Conservation (phyloP, 805 yeast genomes). For the Komagataella kurtzmanii region DNA sequence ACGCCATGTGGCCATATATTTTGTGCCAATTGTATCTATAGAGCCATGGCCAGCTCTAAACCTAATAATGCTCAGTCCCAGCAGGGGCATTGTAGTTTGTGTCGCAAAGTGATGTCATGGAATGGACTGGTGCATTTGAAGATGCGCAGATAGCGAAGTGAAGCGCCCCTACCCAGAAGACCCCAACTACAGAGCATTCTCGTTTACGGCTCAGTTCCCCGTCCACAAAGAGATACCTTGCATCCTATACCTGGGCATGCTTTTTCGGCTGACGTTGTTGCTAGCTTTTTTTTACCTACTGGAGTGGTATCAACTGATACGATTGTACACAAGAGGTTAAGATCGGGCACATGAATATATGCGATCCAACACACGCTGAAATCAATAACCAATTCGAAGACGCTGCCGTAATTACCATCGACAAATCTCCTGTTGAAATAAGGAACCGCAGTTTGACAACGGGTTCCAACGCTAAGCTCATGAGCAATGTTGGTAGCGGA, state of each 20-base stretch:
- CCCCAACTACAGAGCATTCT: neutral
- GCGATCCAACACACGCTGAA: neutral
- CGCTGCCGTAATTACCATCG: neutral
- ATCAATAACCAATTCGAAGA: neutral
- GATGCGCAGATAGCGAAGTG: constrained; percentile 6
- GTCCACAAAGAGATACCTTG: neutral
- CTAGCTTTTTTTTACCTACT: neutral
- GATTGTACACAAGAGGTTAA: neutral
- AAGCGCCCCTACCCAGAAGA: neutral
- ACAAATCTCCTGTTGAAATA: neutral
- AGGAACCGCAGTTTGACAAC: neutral
- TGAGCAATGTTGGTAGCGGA: neutral
- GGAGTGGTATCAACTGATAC: neutral
- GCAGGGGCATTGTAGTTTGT: constrained; percentile 18
- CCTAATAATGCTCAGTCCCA: constrained; percentile 7
- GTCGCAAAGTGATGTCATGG: constrained; percentile 16
- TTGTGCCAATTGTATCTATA: constrained; percentile 38
- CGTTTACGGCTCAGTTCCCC: neutral
- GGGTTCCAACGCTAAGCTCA: neutral
- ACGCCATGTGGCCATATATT: constrained; percentile 47
- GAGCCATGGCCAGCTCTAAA: constrained; percentile 32
- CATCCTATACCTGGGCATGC: neutral
- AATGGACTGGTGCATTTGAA: constrained; percentile 18
- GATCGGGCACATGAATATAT: neutral
- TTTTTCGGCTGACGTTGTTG: neutral